Conservation (phyloP, 345 rosid genomes). For the Pseudoturritis turrita region DNA sequence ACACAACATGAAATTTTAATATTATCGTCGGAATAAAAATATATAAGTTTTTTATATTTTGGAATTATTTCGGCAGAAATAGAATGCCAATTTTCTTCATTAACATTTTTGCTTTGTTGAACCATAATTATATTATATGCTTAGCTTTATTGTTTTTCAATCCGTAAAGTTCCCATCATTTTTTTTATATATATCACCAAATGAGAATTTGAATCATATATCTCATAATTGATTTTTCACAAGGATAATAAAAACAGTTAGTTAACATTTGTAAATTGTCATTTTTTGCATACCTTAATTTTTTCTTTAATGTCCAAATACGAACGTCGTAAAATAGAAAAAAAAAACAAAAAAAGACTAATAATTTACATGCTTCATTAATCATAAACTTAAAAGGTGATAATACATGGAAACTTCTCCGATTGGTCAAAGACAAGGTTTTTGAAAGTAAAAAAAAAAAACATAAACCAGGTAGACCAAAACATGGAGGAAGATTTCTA, state of each 20-base stretch:
- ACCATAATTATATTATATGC: background rate
- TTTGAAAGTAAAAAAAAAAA: background rate
- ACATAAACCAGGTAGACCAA: slow-evolving; percentile 36
- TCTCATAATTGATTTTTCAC: background rate
- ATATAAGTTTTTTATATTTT: background rate
- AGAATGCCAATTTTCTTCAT: background rate
- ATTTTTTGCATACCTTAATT: background rate
- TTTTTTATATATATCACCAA: background rate
- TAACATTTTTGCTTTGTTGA: background rate
- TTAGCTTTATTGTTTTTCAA: background rate
- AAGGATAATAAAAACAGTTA: background rate
- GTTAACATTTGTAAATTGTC: background rate
- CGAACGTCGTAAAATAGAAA: background rate
- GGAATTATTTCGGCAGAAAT: background rate
- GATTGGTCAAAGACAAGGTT: slow-evolving; percentile 19
- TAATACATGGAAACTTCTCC: slow-evolving; percentile 17
- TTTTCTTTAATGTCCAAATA: background rate
- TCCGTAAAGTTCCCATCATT: background rate
- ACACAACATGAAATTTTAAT: background rate
- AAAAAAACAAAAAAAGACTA: background rate
- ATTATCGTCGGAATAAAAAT: background rate
- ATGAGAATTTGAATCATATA: background rate
- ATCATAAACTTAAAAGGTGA: background rate
- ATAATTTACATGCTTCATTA: slow-evolving; percentile 24
- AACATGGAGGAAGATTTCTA: slow-evolving; percentile 17